These are phyloP conservation scores for Theileria parva DNA, from an alignment of 169 alveolate species.

Conservation along the genomic window DNA sequence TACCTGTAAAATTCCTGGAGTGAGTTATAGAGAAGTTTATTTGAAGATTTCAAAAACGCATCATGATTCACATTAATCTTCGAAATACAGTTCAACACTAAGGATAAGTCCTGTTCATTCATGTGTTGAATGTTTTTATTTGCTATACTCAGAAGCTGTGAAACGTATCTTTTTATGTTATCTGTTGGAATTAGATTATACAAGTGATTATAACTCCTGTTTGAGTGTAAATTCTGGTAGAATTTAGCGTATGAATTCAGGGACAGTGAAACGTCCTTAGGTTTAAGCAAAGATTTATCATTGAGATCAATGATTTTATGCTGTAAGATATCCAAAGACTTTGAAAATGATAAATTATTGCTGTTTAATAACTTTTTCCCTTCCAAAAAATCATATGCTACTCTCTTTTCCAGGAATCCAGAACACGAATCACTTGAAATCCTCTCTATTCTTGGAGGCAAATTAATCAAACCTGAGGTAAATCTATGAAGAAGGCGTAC, in stretches of 20 bases:
- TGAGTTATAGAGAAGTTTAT: slow-evolving; percentile 16
- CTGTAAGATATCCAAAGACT: slow-evolving; percentile 23
- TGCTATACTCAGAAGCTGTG: slow-evolving; percentile 35
- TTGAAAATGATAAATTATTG: slow-evolving; percentile 15
- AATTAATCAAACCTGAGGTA: slow-evolving; percentile 24
- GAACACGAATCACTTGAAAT: slow-evolving; percentile 3
- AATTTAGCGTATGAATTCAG: slow-evolving; percentile 56
- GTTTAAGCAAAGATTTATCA: slow-evolving; percentile 6
- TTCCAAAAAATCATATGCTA: slow-evolving; percentile 14
- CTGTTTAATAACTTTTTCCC: not conserved
- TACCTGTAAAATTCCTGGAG: slow-evolving; percentile 29
- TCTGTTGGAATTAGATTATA: not conserved
- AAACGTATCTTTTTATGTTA: slow-evolving; percentile 11
- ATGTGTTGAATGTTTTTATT: slow-evolving; percentile 22
- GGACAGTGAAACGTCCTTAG: slow-evolving; percentile 49
- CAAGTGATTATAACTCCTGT: not conserved
- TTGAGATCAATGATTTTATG: slow-evolving; percentile 20
- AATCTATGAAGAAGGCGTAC: slow-evolving; percentile 34
- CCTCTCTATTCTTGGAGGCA: not conserved
- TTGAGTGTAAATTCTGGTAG: slow-evolving; percentile 33
- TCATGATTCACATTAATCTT: slow-evolving; percentile 28
- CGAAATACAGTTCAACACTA: slow-evolving; percentile 51
- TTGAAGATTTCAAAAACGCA: slow-evolving; percentile 26
- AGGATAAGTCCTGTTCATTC: slow-evolving; percentile 68
- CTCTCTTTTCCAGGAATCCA: slow-evolving; percentile 40